Base-by-base conservation (phyloP, 169 alveolate genomes). In the Eimeria praecox region DNA sequence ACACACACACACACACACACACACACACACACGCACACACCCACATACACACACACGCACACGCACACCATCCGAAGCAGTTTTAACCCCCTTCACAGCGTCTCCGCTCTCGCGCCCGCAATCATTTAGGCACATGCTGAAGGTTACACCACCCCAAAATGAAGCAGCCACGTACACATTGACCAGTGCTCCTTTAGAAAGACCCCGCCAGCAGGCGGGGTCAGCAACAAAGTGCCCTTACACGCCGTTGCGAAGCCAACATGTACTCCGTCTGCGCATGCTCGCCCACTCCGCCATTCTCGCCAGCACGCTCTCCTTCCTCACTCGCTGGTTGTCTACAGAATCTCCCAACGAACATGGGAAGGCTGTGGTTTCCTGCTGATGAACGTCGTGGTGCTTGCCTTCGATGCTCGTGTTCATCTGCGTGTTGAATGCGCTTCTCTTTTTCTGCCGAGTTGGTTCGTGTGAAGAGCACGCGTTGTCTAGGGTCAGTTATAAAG, bases 321-420 rank as follows among this genome's bases (percentile, higher is more conserved):
- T 18, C 66, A 5, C 4, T 56, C 20, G 91, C 9, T 27, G 77
- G 91, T 10, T 52, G 77, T 49, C 54, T 44, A 56, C 40, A 77
- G 5, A 77, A 46, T 52, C 75, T 52, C 10, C 77, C 77, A 54
- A 83, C 9, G 91, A 83, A 54, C 91, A 54, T 46, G 75, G 91
- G 91, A n/a, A 83, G 91, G 24, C 91, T 83, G 91, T 54, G 75
- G 80, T 38, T 85, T 56, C 92, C 92, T 85, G 92, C 92, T 85
- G 92, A 85, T 85, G 92, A 85, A 42, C 92, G 92, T 56, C 92
- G 35, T 1, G 92, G 92, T 40, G 30, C 52, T 0, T 38, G 42
- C 33, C 92, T 85, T 38, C 80, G 77, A 20, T 59, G 5, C 16
- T 49, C 71, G 46, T 80, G 46, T 33, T 80, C 90, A 27, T 30